Evolutionary conservation across 345 rosid genomes (phyloP), one percentile per base, ranked within the genome.

Genomic region (Arabis hirsuta): DNA sequence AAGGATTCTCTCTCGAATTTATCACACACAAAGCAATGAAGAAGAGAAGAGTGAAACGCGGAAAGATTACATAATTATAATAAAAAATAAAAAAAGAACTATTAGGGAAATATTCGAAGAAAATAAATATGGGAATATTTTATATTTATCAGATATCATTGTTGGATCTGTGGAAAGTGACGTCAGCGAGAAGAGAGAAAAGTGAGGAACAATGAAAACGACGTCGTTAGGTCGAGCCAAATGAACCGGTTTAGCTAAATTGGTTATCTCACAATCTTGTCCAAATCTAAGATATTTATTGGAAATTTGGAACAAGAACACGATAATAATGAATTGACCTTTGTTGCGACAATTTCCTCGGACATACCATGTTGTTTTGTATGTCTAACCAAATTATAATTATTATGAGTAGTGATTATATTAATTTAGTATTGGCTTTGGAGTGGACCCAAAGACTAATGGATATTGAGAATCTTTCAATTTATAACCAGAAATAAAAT

Each of bases 121-220:
- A 57, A 47, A 48, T 26, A 41, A 50, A 48, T 41, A n/a, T 13
- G 54, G 29, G 79, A 69, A 76, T 69, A 27, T 55, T 53, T 4
- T 55, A 65, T 42, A 45, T 65, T 57, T 29, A 27, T 48, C 41
- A 41, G 27, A 45, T 47, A 76, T 55, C 60, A 63, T 46, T 62
- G 71, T 68, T 66, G 68, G 73, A 74, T 74, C 47, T 55, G 71
- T 76, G 80, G 79, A 70, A 41, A 39, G 48, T 76, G 79, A 76
- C 79, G 75, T 76, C 46, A 76, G 71, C 67, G 32, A 1, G 4
- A 31, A 38, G 38, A 12, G 8, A 58, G 14, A 4, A 9, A 26
- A 60, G 69, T 53, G 55, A 52, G 27, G 19, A 14, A 9, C 29
- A 13, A 2, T 12, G 41, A 13, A 74, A 74, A 69, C 74, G 74